Evolutionary conservation across 495 filamentous ascomycete species (phyloP), one percentile per base, ranked within the genome.

Genomic region (Penicillium cataractarum): DNA sequence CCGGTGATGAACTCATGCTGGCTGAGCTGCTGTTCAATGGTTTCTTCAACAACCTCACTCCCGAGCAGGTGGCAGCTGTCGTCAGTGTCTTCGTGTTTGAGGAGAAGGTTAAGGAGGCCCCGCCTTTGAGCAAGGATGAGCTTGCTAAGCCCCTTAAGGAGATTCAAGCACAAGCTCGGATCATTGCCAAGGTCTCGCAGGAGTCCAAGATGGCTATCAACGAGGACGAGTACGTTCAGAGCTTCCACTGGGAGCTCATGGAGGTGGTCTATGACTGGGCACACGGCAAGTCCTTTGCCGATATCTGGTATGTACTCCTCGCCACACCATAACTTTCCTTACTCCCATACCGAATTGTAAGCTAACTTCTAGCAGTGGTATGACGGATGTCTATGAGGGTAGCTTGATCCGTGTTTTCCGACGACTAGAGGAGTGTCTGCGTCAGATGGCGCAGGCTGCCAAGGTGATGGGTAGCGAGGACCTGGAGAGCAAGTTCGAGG

Each of bases 381-480:
- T 97, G 94, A 97, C 95, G 31, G 93, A 97, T 72, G 91, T 94
- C 39, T 99, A 97, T 75, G 95, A 99, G 74, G 95, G 95, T 49
- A 96, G 89, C 60, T 81, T 99, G 65, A 98, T 99, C 70, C 91
- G 95, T 33, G 87, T 97, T 52, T 98, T 99, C 85, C 88, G 95
- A 52, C 90, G 96, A 22, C 79, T 99, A 37, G 96, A 99, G 76
- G 95, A 99, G 78, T 84, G 97, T 55, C 80, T 99, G n/a, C 85
- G 96, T 64, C 95, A 99, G 76, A 97, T 98, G 86, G 94, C 90
- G n/a, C 90, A 97, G 77, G 95, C 92, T 42, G 86, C 90, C 64
- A 97, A 96, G 77, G 93, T 97, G 56, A 99, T 99, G 96, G 95
- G 95, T 57, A 97, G 88, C 72, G 90, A 97, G 64, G 95, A 97